Evolutionary conservation across 2,329 filamentous ascomycete genomes (phyloP).

Genomic region (Helminthosporium solani): DNA sequence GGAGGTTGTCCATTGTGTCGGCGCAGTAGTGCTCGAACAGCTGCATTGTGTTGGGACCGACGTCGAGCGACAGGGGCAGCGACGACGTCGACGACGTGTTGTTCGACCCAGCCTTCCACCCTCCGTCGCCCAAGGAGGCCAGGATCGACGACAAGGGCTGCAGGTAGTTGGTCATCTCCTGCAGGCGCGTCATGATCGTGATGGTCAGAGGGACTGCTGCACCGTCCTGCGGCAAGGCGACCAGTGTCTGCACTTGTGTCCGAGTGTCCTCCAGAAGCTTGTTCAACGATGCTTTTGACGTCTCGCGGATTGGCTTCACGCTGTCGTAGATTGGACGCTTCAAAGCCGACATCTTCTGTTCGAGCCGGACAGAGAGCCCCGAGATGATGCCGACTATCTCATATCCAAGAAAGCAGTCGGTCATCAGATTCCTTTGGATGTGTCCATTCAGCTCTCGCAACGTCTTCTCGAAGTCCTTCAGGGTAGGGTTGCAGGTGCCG

Average conservation of each 20-base stretch:
- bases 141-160: slow-evolving; percentile 85
- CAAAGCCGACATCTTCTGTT: slow-evolving; percentile 79
- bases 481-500: slow-evolving; percentile 72
- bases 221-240: slow-evolving; percentile 74
- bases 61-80: slow-evolving; percentile 70
- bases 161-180: slow-evolving; percentile 84
- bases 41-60: slow-evolving; percentile 82
- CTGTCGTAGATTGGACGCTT: slow-evolving; percentile 81
- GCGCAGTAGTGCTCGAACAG: slow-evolving; percentile 87
- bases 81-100: slow-evolving; percentile 62
- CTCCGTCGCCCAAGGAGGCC: slow-evolving; percentile 87
- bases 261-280: slow-evolving; percentile 83
- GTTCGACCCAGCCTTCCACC: slow-evolving; percentile 64
- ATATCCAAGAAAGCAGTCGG: slow-evolving; percentile 92
- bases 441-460: slow-evolving; percentile 86
- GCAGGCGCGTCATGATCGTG: slow-evolving; percentile 82
- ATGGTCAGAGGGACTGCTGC: slow-evolving; percentile 74
- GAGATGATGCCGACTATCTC: slow-evolving; percentile 92
- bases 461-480: slow-evolving; percentile 82
- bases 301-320: slow-evolving; percentile 86
- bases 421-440: slow-evolving; percentile 80
- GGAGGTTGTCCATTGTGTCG: slow-evolving; percentile 81
- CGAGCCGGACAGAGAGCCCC: slow-evolving; percentile 73
- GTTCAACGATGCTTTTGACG: slow-evolving; percentile 79
- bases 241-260: slow-evolving; percentile 64